phyloP scores from a whole-genome alignment of 441 rosid genomes.

The Populus hybrid region DNA sequence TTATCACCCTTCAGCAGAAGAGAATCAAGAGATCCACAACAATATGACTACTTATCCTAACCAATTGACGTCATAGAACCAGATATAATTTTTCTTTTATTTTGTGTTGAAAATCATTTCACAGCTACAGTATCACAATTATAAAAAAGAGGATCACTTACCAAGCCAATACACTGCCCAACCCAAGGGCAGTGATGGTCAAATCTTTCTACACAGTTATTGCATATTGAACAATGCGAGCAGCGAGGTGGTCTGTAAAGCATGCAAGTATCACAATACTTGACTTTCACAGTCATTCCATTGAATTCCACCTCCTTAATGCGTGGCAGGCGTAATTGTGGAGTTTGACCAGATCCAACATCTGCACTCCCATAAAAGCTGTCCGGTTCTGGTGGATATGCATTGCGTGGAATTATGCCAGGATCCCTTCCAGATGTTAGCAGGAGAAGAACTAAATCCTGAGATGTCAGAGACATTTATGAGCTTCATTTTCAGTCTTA shows the following conservation, averaged over 20 bases:
- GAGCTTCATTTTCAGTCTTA: constrained; percentile 10
- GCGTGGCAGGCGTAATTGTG: constrained; percentile 72
- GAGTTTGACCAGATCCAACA: constrained; percentile 63
- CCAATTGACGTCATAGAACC: neutral
- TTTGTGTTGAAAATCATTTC: neutral
- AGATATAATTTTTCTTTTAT: neutral
- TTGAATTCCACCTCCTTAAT: constrained; percentile 73
- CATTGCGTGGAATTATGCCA: constrained; percentile 83
- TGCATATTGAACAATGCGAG: constrained; percentile 97
- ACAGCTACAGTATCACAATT: neutral
- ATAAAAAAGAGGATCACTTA: constrained; percentile 27
- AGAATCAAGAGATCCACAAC: neutral
- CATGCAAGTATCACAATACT: constrained; percentile 98
- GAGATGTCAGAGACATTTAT: constrained; percentile 21
- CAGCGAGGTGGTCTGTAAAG: constrained; percentile 95
- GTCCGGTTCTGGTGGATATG: constrained; percentile 90
- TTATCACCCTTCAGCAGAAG: neutral
- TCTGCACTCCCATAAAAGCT: constrained; percentile 54
- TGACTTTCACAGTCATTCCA: constrained; percentile 71
- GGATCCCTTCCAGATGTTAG: constrained; percentile 97
- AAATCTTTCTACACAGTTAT: constrained; percentile 87
- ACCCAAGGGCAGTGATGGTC: constrained; percentile 99
- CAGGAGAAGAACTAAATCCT: constrained; percentile 83
- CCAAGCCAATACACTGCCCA: constrained; percentile 98
- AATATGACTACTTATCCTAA: neutral